Evolutionary conservation across 164 flowering plant genomes (phyloP).

Genomic region (Magnolia sinica): DNA sequence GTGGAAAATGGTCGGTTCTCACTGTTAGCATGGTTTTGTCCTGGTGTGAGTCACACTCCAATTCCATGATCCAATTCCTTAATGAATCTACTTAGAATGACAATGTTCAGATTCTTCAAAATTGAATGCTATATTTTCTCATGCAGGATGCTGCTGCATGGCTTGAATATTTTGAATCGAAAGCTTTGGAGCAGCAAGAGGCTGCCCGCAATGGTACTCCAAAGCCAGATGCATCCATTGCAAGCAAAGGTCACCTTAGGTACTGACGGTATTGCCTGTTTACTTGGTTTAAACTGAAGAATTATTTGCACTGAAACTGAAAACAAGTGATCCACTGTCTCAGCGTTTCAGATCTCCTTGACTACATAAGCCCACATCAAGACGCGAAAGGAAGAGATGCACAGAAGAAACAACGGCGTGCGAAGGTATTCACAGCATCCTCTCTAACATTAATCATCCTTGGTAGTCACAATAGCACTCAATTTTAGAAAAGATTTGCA

Average conservation of each 20-base stretch:
- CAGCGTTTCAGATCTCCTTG: constrained; percentile 96
- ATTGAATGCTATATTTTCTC: constrained; percentile 1
- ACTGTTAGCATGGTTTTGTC: background rate
- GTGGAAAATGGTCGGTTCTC: background rate
- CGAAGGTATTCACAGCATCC: constrained; percentile 48
- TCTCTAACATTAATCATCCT: background rate
- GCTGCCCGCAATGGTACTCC: constrained; percentile 83
- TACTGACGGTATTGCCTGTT: constrained; percentile 39
- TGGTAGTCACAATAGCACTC: background rate
- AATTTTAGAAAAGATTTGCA: background rate
- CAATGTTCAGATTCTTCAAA: background rate
- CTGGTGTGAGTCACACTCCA: background rate
- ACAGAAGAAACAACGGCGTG: constrained; percentile 60
- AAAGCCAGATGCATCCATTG: constrained; percentile 83
- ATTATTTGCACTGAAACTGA: constrained; percentile 4
- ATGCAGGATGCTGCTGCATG: constrained; percentile 92
- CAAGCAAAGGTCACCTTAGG: constrained; percentile 98
- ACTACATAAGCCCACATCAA: constrained; percentile 76
- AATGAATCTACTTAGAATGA: background rate
- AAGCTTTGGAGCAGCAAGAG: constrained; percentile 89
- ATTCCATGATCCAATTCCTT: background rate
- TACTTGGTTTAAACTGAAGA: constrained; percentile 19
- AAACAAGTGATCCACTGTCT: constrained; percentile 27
- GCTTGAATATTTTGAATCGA: constrained; percentile 93
- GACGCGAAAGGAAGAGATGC: constrained; percentile 53